These are phyloP conservation scores for Rachicladosporium sp. DNA, from an alignment of 2,329 filamentous ascomycete genomes.

Conservation along the genomic window DNA sequence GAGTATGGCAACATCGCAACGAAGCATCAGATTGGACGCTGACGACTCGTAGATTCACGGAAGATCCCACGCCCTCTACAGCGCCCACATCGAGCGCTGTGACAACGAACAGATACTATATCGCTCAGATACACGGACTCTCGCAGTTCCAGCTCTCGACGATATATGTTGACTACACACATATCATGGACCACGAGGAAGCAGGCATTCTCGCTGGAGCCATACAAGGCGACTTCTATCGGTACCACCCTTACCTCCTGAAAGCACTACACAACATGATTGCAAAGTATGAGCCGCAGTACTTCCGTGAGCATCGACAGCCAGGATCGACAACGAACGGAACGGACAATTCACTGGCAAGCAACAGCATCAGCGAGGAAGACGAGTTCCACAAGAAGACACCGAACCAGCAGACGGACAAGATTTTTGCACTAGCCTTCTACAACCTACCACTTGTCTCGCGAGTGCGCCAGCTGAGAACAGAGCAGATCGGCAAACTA, in stretches of 20 bases:
- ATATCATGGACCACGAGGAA: slow-evolving; percentile 65
- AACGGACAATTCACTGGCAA: slow-evolving; percentile 44
- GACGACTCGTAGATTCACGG: slow-evolving; percentile 51
- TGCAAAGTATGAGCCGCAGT: slow-evolving; percentile 83
- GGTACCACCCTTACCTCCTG: slow-evolving; percentile 84
- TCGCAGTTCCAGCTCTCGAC: slow-evolving; percentile 64
- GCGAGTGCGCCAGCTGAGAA: slow-evolving; percentile 72
- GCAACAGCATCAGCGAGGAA: slow-evolving; percentile 47
- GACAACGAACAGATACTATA: slow-evolving; percentile 71
- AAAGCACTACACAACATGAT: slow-evolving; percentile 85
- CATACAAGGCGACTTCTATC: slow-evolving; percentile 83
- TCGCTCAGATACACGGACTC: slow-evolving; percentile 72
- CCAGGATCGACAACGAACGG: slow-evolving; percentile 60
- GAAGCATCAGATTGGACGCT: too few species aligned
- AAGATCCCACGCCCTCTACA: slow-evolving; percentile 53
- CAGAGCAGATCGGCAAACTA: slow-evolving; percentile 80
- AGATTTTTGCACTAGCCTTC: slow-evolving; percentile 84
- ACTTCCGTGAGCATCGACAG: slow-evolving; percentile 86
- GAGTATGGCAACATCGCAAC: slow-evolving; percentile 37
- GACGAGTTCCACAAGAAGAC: slow-evolving; percentile 56
- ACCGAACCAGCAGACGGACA: slow-evolving; percentile 89
- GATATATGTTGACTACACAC: slow-evolving; percentile 76
- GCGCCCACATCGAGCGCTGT: slow-evolving; percentile 58
- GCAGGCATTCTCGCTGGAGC: slow-evolving; percentile 66
- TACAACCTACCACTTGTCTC: slow-evolving; percentile 87